Percentiles rank a stretch among this genome's conserved stretches.
Conservation (phyloP, 352 stramenopile genomes). For the Pythium grandisporangium region DNA sequence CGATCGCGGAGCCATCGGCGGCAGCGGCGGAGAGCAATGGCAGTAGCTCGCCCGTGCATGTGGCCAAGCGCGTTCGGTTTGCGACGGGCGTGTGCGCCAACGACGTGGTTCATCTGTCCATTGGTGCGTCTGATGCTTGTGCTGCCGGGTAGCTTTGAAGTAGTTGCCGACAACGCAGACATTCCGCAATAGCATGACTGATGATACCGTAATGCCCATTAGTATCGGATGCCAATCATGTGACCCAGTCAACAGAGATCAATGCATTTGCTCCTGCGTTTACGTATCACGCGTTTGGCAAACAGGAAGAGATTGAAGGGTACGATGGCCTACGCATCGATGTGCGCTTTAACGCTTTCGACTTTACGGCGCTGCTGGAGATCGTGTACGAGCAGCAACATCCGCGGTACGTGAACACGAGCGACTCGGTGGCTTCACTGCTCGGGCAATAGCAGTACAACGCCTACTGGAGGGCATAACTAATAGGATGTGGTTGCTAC, state of each 20-base stretch:
- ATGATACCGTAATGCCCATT: too few species aligned
- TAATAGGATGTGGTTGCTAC: too few species aligned
- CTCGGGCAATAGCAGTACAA: too few species aligned
- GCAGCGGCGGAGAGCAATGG: too few species aligned
- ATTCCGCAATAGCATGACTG: too few species aligned
- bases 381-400: constrained; percentile 45
- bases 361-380: constrained; percentile 52
- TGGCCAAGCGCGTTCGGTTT: constrained; percentile 62
- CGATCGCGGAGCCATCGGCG: too few species aligned
- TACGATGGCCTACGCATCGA: constrained; percentile 48
- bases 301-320: constrained; percentile 56
- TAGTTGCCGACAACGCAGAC: too few species aligned
- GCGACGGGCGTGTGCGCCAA: constrained; percentile 29
- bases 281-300: constrained; percentile 78
- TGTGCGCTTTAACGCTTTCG: constrained; percentile 50
- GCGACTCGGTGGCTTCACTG: too few species aligned
- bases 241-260: constrained; percentile 25
- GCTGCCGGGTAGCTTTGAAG: constrained; percentile 22
- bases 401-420: too few species aligned
- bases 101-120: constrained; percentile 39
- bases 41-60: too few species aligned
- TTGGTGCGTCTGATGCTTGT: constrained; percentile 22
- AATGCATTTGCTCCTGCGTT: constrained; percentile 57
- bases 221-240: constrained; percentile 18
- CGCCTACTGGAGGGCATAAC: too few species aligned